These are phyloP conservation scores for Achlya hypogyna DNA, from an alignment of 352 stramenopile species.

Conservation along the genomic window DNA sequence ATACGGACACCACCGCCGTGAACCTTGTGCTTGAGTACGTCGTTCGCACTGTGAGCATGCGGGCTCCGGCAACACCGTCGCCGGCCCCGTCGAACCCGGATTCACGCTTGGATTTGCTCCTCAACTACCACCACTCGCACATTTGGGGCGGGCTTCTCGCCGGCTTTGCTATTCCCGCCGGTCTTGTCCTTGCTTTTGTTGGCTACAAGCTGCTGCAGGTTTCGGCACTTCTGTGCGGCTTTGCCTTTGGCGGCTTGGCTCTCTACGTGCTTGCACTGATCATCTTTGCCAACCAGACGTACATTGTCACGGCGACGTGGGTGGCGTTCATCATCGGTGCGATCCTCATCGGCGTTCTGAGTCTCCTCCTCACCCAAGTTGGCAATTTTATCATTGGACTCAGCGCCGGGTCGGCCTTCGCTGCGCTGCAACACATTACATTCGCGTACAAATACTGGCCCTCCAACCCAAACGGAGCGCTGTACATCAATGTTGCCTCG, in stretches of 20 bases:
- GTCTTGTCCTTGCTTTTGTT: slow-evolving; percentile 33
- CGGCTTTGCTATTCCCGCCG: slow-evolving; percentile 34
- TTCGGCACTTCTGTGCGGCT: slow-evolving; percentile 53
- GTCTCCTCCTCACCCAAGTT: slow-evolving; percentile 31
- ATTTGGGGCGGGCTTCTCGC: slow-evolving; percentile 29
- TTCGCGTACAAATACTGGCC: slow-evolving; percentile 29
- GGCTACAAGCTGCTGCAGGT: slow-evolving; percentile 47
- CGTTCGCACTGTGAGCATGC: background rate
- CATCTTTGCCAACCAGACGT: slow-evolving; percentile 25
- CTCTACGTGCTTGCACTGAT: slow-evolving; percentile 36
- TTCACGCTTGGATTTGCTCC: background rate
- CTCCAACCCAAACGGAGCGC: slow-evolving; percentile 31
- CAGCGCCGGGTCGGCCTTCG: slow-evolving; percentile 27
- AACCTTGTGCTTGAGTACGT: background rate
- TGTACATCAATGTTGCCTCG: slow-evolving; percentile 34
- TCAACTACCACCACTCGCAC: background rate
- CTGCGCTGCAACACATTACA: slow-evolving; percentile 39
- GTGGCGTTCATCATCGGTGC: slow-evolving; percentile 34
- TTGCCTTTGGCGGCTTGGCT: slow-evolving; percentile 54
- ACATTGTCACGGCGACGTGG: slow-evolving; percentile 36
- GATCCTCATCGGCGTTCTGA: slow-evolving; percentile 27
- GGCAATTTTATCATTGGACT: slow-evolving; percentile 37
- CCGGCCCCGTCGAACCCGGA: background rate
- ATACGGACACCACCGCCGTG: background rate
- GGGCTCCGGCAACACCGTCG: no score